Evolutionary conservation across 2,329 filamentous ascomycete species (phyloP), one percentile per base, ranked within the genome.

Genomic region (Biscogniauxia sp.): DNA sequence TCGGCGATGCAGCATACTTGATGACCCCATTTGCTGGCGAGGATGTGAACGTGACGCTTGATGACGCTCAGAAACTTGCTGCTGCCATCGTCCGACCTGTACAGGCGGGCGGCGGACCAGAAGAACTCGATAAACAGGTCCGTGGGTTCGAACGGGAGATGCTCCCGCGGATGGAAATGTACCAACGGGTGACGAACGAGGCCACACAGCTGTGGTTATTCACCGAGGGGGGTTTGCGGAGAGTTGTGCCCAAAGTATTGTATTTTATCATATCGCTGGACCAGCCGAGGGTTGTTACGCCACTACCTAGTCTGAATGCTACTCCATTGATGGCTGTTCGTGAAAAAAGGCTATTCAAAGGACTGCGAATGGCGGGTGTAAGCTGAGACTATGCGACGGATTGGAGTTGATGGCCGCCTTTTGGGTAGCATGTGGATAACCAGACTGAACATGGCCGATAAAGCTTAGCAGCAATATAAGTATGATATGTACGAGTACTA

Each of bases 1-100:
- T 87, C 25, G 86, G 86, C 5, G 84, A 88, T 65, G 82, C 85
- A 0, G 85, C 85, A 7, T 84, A 88, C 70, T 67, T 86, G 20
- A 85, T 86, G 82, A 79, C 80, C 0, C 82, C 82, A 0, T 84
- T 82, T 63, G 82, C 81, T 1, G 85, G 85, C 5, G 84, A 85
- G 60, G 85, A 85, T 1, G 84, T 87, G 25, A 88, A 88, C 66
- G 74, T 80, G 20, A 84, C 78, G 1, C 78, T 88, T 69, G 76
- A 79, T 53, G 85, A 88, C 69, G 79, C 84, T 7, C 69, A 82
- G 62, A 70, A 78, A 20, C 75, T 88, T 20, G 80, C 79, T 0
- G 68, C 74, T 28, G 75, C 76, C 6, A 80, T 85, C 61, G 67
- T 76, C 54, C 61, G 62, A 8, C 68, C 70, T 1, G 61, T 64